Conservation (phyloP, 2,329 filamentous ascomycete species). For the Penicillium polonicum region DNA sequence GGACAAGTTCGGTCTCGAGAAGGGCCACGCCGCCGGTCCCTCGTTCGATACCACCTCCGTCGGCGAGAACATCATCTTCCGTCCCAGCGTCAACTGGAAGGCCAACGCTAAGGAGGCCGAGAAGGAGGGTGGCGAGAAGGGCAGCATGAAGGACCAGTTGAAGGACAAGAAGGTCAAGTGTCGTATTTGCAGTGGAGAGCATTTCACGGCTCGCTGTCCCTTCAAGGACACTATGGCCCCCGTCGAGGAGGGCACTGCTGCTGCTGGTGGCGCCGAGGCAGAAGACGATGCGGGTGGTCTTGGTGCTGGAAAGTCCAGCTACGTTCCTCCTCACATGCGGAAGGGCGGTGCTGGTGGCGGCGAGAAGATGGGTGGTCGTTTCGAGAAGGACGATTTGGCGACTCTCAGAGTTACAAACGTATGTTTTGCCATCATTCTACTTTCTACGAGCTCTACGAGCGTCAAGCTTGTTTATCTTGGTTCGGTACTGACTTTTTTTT, state of each 20-base stretch:
- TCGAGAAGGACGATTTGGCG: constrained; percentile 92
- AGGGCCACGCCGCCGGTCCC: constrained; percentile 79
- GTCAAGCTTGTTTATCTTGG: background rate
- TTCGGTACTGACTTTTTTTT: constrained; percentile 12
- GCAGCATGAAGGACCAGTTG: constrained; percentile 65
- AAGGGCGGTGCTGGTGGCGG: constrained; percentile 61
- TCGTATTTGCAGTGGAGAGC: constrained; percentile 96
- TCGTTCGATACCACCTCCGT: constrained; percentile 87
- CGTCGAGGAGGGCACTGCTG: constrained; percentile 45
- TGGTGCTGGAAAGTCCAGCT: constrained; percentile 72
- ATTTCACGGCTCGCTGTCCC: constrained; percentile 98
- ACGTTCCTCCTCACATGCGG: constrained; percentile 90
- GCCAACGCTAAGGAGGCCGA: constrained; percentile 74
- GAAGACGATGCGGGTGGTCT: constrained; percentile 55
- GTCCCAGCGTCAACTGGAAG: constrained; percentile 91
- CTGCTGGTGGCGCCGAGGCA: constrained; percentile 48
- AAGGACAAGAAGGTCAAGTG: constrained; percentile 99
- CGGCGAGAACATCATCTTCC: constrained; percentile 97
- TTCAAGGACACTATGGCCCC: constrained; percentile 99
- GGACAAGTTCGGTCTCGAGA: constrained; percentile 88
- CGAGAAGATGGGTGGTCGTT: constrained; percentile 90
- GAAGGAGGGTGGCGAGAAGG: constrained; percentile 54
- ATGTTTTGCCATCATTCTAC: constrained; percentile 43
- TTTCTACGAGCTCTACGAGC: background rate
- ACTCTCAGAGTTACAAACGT: constrained; percentile 98